These are phyloP conservation scores for Phytopythium chamaehyphon DNA, from an alignment of 352 stramenopile genomes.

Conservation along the genomic window DNA sequence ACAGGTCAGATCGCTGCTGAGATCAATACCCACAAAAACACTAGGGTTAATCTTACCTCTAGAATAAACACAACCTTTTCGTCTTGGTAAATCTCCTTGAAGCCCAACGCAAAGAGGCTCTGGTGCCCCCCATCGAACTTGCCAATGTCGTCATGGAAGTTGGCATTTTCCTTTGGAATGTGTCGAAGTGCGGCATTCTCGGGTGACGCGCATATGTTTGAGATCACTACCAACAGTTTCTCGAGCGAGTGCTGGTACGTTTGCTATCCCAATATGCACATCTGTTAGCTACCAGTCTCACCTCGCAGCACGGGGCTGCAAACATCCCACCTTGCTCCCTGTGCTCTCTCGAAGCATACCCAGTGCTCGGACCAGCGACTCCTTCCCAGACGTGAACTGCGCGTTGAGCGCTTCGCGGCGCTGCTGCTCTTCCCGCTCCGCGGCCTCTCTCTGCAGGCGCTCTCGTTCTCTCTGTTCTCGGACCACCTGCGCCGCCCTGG, in stretches of 20 bases:
- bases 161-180: conserved; percentile 65
- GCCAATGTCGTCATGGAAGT: conserved; percentile 69
- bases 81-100: conserved; percentile 54
- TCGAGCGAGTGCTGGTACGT: conserved; percentile 32
- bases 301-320: not conserved
- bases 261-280: conserved; percentile 9
- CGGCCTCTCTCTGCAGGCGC: conserved; percentile 28
- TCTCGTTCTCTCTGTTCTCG: conserved; percentile 37
- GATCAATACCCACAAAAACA: not conserved
- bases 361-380: conserved; percentile 38
- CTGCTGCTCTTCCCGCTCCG: conserved; percentile 25
- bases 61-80: conserved; percentile 54
- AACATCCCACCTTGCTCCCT: conserved; percentile 16
- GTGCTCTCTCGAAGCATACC: conserved; percentile 39
- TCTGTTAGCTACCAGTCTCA: not conserved
- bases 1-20: not conserved
- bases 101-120: conserved; percentile 68
- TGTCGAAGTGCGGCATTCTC: conserved; percentile 68
- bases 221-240: conserved; percentile 50
- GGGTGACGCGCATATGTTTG: conserved; percentile 63
- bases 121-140: conserved; percentile 56
- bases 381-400: conserved; percentile 28
- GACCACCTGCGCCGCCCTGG: conserved; percentile 48
- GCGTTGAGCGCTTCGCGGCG: conserved; percentile 28
- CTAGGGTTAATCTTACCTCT: no score